Conservation (phyloP, 1,139 yeast species). For the Candida sanyaensis region DNA sequence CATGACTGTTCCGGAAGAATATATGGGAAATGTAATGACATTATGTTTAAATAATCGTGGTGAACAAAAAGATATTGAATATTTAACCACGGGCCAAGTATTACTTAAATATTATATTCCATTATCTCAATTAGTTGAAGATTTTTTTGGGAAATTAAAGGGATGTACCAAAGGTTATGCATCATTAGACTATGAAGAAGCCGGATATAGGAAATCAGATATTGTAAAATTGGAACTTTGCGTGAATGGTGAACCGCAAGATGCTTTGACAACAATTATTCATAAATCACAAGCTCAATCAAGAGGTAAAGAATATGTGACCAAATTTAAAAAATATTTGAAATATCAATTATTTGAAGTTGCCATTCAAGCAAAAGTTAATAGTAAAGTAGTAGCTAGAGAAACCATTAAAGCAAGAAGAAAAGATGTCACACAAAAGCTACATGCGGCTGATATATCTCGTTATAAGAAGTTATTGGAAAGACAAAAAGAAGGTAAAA, state of each 20-base stretch:
- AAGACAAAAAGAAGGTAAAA: conserved; percentile 94
- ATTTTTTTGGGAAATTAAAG: conserved; percentile 90
- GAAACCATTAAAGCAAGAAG: conserved; percentile 92
- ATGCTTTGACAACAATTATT: conserved; percentile 89
- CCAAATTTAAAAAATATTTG: conserved; percentile 75
- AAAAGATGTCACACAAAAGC: conserved; percentile 86
- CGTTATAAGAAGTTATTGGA: conserved; percentile 85
- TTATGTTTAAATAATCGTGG: conserved; percentile 87
- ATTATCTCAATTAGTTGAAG: conserved; percentile 86
- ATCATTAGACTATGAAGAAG: conserved; percentile 90
- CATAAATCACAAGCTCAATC: conserved; percentile 75
- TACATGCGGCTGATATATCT: conserved; percentile 93
- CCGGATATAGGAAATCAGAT: conserved; percentile 79
- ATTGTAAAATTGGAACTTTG: conserved; percentile 85
- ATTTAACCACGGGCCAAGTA: conserved; percentile 80
- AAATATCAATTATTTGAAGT: conserved; percentile 88
- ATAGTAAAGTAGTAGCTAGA: conserved; percentile 78
- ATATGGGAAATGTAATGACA: conserved; percentile 82
- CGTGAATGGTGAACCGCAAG: conserved; percentile 88
- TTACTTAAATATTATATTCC: conserved; percentile 80
- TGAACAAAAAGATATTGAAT: conserved; percentile 75
- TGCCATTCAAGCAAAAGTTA: conserved; percentile 89
- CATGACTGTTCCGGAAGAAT: conserved; percentile 90
- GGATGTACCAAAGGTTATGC: conserved; percentile 93
- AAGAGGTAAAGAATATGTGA: conserved; percentile 80